Evolutionary conservation across 139 green algal genomes (phyloP).

Genomic region (Pycnococcus provasolii): DNA sequence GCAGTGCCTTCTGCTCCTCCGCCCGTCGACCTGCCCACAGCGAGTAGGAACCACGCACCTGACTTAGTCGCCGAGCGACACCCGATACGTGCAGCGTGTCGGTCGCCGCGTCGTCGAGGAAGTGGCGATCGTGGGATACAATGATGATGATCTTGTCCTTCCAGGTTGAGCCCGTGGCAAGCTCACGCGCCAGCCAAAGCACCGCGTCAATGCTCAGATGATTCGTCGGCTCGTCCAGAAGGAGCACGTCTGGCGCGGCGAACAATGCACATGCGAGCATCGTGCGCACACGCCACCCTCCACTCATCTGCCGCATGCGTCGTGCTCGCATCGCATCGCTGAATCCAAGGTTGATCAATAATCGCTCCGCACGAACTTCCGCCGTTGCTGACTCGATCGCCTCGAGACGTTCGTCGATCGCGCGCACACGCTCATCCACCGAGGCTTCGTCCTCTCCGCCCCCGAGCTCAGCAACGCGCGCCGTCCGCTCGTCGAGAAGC

Average conservation of each 20-base stretch:
- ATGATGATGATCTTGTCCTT: conserved; percentile 21
- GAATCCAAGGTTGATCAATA: conserved; percentile 29
- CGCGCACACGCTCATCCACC: not conserved
- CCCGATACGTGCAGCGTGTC: conserved; percentile 29
- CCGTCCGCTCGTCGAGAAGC: conserved; percentile 22
- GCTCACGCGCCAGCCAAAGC: conserved; percentile 26
- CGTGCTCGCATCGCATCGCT: conserved; percentile 9
- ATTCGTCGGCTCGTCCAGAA: conserved; percentile 70
- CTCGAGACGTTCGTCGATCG: conserved; percentile 23
- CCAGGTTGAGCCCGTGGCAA: conserved; percentile 13
- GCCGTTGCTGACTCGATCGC: conserved; percentile 15
- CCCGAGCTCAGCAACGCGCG: not conserved
- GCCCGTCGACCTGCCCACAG: conserved; percentile 21
- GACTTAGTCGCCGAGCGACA: conserved; percentile 19
- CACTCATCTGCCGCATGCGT: conserved; percentile 17
- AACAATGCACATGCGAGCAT: conserved; percentile 46
- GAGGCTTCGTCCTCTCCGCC: not conserved
- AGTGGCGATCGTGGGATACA: conserved; percentile 31
- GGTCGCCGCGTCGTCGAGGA: conserved; percentile 26
- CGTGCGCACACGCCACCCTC: conserved; percentile 32
- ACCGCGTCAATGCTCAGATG: conserved; percentile 30
- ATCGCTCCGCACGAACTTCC: not conserved
- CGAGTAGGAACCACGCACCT: conserved; percentile 20
- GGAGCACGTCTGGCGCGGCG: conserved; percentile 45
- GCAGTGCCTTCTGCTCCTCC: conserved; percentile 31